A percentile compares a stretch with the other conserved stretches of the same genome.
These are phyloP conservation scores for Termitomyces sp. DNA, from an alignment of 768 basidiomycete genomes.

Conservation along the genomic window DNA sequence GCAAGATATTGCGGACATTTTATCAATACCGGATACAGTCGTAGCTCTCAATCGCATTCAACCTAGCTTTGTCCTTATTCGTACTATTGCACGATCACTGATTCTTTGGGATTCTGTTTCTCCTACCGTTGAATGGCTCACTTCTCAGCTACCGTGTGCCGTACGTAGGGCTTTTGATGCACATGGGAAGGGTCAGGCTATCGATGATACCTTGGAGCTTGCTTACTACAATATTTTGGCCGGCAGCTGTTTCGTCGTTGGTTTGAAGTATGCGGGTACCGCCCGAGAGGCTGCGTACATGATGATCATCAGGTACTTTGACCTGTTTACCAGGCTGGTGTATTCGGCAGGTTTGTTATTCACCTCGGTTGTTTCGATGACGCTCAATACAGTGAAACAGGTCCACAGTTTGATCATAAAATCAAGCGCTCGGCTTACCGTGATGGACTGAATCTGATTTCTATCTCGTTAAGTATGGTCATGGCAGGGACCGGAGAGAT, in stretches of 20 bases:
- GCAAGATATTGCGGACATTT: conserved; percentile 79
- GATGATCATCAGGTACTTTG: conserved; percentile 77
- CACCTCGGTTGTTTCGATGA: conserved; percentile 1
- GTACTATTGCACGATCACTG: conserved; percentile 70
- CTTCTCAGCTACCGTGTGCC: conserved; percentile 60
- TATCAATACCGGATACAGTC: conserved; percentile 78
- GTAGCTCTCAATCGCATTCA: conserved; percentile 80
- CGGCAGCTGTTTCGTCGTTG: conserved; percentile 88
- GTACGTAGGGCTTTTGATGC: conserved; percentile 57
- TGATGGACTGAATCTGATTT: conserved; percentile 84
- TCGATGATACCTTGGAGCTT: conserved; percentile 74
- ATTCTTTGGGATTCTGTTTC: conserved; percentile 84
- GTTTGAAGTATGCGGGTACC: conserved; percentile 91
- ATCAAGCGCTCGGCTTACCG: conserved; percentile 85
- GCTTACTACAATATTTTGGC: conserved; percentile 91
- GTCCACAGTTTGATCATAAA: conserved; percentile 77
- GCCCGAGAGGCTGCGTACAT: conserved; percentile 86
- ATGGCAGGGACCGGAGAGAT: conserved; percentile 98
- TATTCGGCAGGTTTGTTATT: conserved; percentile 56
- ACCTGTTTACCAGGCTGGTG: conserved; percentile 68
- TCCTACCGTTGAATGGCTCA: conserved; percentile 71
- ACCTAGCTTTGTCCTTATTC: conserved; percentile 79
- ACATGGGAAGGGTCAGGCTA: conserved; percentile 39
- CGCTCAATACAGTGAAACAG: conserved; percentile 34
- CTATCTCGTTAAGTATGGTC: conserved; percentile 83